Evolutionary conservation across 2,329 filamentous ascomycete genomes (phyloP).

Genomic region (Polytolypa hystricis): DNA sequence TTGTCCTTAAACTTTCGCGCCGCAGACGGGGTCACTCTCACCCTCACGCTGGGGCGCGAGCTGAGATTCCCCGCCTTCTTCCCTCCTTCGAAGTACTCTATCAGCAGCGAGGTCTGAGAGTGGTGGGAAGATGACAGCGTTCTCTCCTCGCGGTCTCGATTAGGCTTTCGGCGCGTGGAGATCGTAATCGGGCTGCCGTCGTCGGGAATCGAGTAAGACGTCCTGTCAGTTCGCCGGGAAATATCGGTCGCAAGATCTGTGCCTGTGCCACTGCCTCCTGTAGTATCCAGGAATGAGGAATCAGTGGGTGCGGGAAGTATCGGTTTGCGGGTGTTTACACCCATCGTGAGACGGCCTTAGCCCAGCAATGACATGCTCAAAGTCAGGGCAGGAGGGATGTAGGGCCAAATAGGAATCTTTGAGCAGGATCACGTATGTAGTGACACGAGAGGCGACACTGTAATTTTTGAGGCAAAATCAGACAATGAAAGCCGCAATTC

Average conservation of each 20-base stretch:
- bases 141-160: conserved; percentile 46
- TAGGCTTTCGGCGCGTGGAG: conserved; percentile 45
- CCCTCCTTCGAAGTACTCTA: conserved; percentile 86
- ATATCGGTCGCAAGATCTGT: conserved; percentile 41
- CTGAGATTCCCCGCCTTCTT: conserved; percentile 49
- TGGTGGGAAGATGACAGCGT: conserved; percentile 40
- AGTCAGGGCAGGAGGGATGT: no score
- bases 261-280: conserved; percentile 29
- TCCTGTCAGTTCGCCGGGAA: conserved; percentile 40
- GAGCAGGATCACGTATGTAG: no score
- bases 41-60: conserved; percentile 70
- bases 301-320: conserved; percentile 40
- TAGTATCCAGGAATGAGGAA: conserved; percentile 35
- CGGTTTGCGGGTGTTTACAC: conserved; percentile 38
- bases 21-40: conserved; percentile 66
- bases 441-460: no score
- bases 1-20: conserved; percentile 42
- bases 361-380: conserved; percentile 27
- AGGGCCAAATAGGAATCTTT: no score
- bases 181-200: conserved; percentile 76
- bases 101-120: conserved; percentile 82
- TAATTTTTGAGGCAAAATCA: no score
- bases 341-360: conserved; percentile 33
- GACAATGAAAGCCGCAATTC: no score
- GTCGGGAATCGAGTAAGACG: conserved; percentile 40